Evolutionary conservation across 2,329 filamentous ascomycete genomes (phyloP).

Genomic region (Allantophomopsis lycopodina): DNA sequence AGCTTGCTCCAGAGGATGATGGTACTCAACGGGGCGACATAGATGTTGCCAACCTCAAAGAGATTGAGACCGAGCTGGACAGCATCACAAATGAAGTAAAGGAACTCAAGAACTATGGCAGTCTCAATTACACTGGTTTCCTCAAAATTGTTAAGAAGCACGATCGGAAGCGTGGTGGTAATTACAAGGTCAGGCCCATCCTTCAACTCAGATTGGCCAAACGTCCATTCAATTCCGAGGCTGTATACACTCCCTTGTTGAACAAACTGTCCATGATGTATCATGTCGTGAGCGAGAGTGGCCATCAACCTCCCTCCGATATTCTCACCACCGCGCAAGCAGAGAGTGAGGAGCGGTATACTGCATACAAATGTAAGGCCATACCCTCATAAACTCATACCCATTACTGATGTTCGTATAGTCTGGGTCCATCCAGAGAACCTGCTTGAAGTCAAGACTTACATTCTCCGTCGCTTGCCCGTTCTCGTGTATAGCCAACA

Average conservation of each 20-base stretch:
- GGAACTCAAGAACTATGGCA: constrained; percentile 88
- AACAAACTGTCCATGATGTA: constrained; percentile 93
- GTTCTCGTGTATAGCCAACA: constrained; percentile 89
- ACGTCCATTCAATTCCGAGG: constrained; percentile 85
- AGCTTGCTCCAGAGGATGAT: constrained; percentile 54
- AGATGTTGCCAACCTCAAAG: constrained; percentile 42
- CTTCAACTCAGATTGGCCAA: constrained; percentile 82
- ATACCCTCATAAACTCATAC: neutral
- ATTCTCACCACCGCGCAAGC: constrained; percentile 28
- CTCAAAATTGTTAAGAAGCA: constrained; percentile 99
- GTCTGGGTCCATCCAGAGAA: constrained; percentile 97
- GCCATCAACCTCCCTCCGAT: constrained; percentile 32
- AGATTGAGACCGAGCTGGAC: constrained; percentile 71
- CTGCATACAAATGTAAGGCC: constrained; percentile 65
- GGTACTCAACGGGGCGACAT: constrained; percentile 30
- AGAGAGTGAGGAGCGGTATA: constrained; percentile 51
- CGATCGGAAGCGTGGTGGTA: constrained; percentile 77
- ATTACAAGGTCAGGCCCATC: constrained; percentile 82
- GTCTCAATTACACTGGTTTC: constrained; percentile 94
- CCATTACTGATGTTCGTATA: constrained; percentile 15
- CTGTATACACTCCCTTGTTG: constrained; percentile 75
- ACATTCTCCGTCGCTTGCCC: constrained; percentile 80
- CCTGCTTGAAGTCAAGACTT: constrained; percentile 90
- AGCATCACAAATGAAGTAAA: constrained; percentile 79
- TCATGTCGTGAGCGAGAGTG: constrained; percentile 75